Conservation (phyloP, 805 yeast species). For the Yueomyces sp. region DNA sequence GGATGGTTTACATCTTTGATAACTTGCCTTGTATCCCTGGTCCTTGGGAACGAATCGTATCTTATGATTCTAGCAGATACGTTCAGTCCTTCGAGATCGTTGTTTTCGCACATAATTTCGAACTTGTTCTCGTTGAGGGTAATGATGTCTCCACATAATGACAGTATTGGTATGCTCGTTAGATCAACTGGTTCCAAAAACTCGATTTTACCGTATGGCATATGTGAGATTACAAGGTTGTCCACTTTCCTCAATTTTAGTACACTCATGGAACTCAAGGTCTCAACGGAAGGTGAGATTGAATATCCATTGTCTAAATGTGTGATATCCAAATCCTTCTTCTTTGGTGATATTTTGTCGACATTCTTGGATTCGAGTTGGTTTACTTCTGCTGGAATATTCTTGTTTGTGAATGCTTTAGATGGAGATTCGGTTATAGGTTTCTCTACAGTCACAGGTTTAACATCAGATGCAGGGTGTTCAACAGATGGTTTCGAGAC, state of each 20-base stretch:
- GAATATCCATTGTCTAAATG: conserved; percentile 70
- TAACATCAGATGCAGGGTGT: not conserved
- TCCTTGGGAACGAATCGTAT: conserved; percentile 70
- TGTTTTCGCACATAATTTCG: conserved; percentile 44
- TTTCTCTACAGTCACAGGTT: too few species aligned
- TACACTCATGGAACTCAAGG: conserved; percentile 44
- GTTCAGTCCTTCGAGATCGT: conserved; percentile 61
- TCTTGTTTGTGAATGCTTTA: not conserved
- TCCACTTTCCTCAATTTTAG: conserved; percentile 50
- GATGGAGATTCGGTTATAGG: not conserved
- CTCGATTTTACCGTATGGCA: conserved; percentile 56
- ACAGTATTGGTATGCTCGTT: conserved; percentile 46
- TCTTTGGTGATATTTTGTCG: not conserved
- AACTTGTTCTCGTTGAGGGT: not conserved
- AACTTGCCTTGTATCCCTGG: conserved; percentile 55
- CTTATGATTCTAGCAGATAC: conserved; percentile 59
- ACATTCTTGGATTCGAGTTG: too few species aligned
- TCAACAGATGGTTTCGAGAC: not conserved
- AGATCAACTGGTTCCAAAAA: conserved; percentile 77
- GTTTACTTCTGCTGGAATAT: too few species aligned
- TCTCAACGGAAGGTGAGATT: conserved; percentile 65
- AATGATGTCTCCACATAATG: conserved; percentile 54
- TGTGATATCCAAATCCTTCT: conserved; percentile 27
- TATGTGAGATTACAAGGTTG: conserved; percentile 65
- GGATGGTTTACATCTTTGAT: conserved; percentile 70